Evolutionary conservation across 1,284 basidiomycete genomes (phyloP).

Genomic region (Malassezia japonica): DNA sequence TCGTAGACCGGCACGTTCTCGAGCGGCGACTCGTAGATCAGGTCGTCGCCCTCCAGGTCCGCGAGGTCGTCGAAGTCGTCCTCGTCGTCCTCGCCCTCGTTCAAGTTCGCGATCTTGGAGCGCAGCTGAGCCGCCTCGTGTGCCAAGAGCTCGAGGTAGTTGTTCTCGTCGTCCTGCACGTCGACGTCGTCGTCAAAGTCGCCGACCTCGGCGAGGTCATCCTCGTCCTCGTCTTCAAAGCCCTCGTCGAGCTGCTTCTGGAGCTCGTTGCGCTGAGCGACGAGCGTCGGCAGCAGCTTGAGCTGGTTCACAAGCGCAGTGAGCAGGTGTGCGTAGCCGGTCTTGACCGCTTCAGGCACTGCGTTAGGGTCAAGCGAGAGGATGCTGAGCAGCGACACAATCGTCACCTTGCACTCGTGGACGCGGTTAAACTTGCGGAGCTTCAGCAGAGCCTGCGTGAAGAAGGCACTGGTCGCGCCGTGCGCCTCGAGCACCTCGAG

Average conservation of each 20-base stretch:
- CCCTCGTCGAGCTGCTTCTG: conserved; percentile 36
- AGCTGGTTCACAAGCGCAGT: conserved; percentile 29
- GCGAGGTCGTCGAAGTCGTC: conserved; percentile 25
- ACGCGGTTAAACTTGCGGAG: conserved; percentile 65
- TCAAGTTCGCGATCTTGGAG: conserved; percentile 16
- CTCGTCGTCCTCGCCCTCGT: conserved; percentile 24
- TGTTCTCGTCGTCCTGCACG: conserved; percentile 45
- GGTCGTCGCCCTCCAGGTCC: conserved; percentile 30
- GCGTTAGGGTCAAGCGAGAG: conserved; percentile 25
- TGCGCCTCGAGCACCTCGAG: conserved; percentile 63
- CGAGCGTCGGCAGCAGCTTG: conserved; percentile 31
- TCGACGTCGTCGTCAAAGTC: conserved; percentile 41
- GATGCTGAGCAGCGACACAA: conserved; percentile 57
- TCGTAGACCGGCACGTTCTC: conserved; percentile 34
- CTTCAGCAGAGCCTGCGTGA: conserved; percentile 61
- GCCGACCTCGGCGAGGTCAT: conserved; percentile 19
- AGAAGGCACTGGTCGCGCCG: conserved; percentile 61
- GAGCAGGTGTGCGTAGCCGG: conserved; percentile 31
- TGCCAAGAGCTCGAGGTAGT: conserved; percentile 44
- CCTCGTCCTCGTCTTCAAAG: conserved; percentile 29
- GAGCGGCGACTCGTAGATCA: conserved; percentile 37
- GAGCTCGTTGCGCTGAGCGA: conserved; percentile 33
- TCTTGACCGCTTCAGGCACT: conserved; percentile 27
- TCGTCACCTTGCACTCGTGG: conserved; percentile 77
- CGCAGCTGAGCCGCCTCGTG: conserved; percentile 36